A percentile compares a stretch with the other conserved stretches of the same genome.
These are phyloP conservation scores for Geosmithia flava DNA, from an alignment of 2,329 filamentous ascomycete species.

Conservation along the genomic window DNA sequence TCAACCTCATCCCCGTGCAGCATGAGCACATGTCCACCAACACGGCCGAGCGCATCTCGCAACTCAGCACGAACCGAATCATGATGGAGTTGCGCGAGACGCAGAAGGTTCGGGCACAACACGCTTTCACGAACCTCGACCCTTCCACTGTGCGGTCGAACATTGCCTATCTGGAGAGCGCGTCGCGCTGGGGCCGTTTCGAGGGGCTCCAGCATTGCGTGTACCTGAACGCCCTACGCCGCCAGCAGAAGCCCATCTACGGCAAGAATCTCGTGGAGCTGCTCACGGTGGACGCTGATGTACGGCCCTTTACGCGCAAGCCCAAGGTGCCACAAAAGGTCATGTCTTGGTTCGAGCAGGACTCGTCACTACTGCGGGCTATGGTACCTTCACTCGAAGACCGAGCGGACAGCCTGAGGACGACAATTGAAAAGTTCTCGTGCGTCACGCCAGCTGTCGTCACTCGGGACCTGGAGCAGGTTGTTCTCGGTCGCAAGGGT, in stretches of 20 bases:
- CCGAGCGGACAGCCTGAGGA: conserved; percentile 60
- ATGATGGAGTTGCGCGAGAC: conserved; percentile 61
- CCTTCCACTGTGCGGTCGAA: conserved; percentile 57
- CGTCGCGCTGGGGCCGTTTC: conserved; percentile 54
- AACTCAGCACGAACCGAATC: conserved; percentile 57
- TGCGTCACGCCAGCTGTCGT: conserved; percentile 87
- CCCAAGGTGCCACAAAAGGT: conserved; percentile 50
- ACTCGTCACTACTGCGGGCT: conserved; percentile 48
- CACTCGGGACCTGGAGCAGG: conserved; percentile 60
- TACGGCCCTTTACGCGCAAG: conserved; percentile 45
- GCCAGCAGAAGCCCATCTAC: conserved; percentile 71
- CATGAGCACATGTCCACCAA: conserved; percentile 52
- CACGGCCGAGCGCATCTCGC: conserved; percentile 41
- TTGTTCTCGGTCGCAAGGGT: conserved; percentile 51
- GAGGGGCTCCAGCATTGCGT: conserved; percentile 72
- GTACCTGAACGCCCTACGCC: conserved; percentile 69
- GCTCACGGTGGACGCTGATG: conserved; percentile 50
- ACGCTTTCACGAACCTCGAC: conserved; percentile 42
- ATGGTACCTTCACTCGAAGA: conserved; percentile 66
- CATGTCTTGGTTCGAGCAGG: conserved; percentile 64
- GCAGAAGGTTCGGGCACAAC: conserved; percentile 50
- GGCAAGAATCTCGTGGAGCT: conserved; percentile 68
- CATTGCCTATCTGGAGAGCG: conserved; percentile 60
- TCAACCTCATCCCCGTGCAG: conserved; percentile 65
- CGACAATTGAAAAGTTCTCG: conserved; percentile 73